phyloP scores from a whole-genome alignment of 2,329 filamentous ascomycete species.

The Fusarium zealandicum region DNA sequence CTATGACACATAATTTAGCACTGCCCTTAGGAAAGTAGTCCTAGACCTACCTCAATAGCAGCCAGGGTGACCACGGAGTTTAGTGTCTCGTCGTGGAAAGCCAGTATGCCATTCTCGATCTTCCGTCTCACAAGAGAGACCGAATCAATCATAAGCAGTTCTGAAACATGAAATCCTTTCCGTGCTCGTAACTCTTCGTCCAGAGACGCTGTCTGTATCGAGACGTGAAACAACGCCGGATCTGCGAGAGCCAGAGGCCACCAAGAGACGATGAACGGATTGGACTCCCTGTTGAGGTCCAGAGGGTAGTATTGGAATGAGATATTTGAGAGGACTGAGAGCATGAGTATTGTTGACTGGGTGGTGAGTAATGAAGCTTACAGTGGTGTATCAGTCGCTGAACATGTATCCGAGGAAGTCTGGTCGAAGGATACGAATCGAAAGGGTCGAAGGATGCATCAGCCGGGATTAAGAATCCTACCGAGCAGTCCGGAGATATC shows the following conservation, averaged over 20 bases:
- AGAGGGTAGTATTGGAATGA: slow-evolving; percentile 67
- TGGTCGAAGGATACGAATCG: slow-evolving; percentile 62
- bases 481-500: background rate
- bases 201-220: slow-evolving; percentile 64
- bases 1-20: slow-evolving; percentile 38
- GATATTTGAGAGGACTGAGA: slow-evolving; percentile 61
- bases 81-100: slow-evolving; percentile 62
- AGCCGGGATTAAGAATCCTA: slow-evolving; percentile 35
- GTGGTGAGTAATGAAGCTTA: slow-evolving; percentile 37
- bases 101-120: slow-evolving; percentile 54
- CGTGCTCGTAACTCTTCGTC: slow-evolving; percentile 61
- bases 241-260: slow-evolving; percentile 65
- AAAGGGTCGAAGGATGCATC: slow-evolving; percentile 59
- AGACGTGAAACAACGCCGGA: slow-evolving; percentile 65
- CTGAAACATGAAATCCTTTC: slow-evolving; percentile 60
- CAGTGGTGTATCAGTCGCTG: slow-evolving; percentile 64
- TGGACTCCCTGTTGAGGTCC: slow-evolving; percentile 59
- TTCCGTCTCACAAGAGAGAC: slow-evolving; percentile 60
- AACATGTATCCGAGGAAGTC: slow-evolving; percentile 58
- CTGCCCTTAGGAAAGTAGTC: too few species aligned
- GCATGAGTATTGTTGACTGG: slow-evolving; percentile 25
- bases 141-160: slow-evolving; percentile 64
- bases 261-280: slow-evolving; percentile 66
- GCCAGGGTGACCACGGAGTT: slow-evolving; percentile 65
- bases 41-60: slow-evolving; percentile 58